A percentile compares a stretch with the other conserved stretches of the same genome.
phyloP scores from a whole-genome alignment of 1,284 basidiomycete species.

The Grifola frondosa region DNA sequence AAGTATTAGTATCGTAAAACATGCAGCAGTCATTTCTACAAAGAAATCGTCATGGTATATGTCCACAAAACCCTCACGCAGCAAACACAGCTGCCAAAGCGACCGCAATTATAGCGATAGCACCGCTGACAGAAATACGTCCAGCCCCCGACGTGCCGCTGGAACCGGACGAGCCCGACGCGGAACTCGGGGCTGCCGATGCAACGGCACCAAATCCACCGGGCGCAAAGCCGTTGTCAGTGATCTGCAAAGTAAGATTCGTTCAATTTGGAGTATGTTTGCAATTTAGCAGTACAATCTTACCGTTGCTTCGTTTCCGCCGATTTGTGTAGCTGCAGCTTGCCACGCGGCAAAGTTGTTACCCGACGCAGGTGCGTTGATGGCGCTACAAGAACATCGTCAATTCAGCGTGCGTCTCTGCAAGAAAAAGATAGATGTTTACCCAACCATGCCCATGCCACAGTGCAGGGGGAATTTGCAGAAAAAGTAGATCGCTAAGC shows the following conservation, averaged over 20 bases:
- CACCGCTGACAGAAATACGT: too few species aligned
- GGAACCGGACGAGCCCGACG: conserved; percentile 15
- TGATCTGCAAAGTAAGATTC: conserved; percentile 31
- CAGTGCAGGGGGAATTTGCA: conserved; percentile 59
- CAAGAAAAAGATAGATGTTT: conserved; percentile 7
- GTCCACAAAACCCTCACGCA: conserved; percentile 4
- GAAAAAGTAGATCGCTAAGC: conserved; percentile 62
- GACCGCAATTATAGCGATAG: conserved; percentile 7
- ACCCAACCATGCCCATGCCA: conserved; percentile 58
- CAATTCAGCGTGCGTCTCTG: too few species aligned
- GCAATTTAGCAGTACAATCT: conserved; percentile 11
- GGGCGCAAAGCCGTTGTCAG: conserved; percentile 37
- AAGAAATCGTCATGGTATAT: not conserved
- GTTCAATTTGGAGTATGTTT: not conserved
- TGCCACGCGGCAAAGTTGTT: conserved; percentile 53
- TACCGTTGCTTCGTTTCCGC: conserved; percentile 38
- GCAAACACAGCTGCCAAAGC: conserved; percentile 11
- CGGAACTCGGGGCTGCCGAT: conserved; percentile 28
- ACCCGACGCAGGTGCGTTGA: conserved; percentile 59
- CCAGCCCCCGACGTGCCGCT: conserved; percentile 11
- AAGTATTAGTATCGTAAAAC: not conserved
- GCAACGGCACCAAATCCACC: conserved; percentile 46
- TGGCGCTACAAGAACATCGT: conserved; percentile 36
- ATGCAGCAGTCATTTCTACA: conserved; percentile 9
- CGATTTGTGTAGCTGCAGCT: conserved; percentile 44